Conservation (phyloP, 2,329 filamentous ascomycete species). For the Epichloe festucae region DNA sequence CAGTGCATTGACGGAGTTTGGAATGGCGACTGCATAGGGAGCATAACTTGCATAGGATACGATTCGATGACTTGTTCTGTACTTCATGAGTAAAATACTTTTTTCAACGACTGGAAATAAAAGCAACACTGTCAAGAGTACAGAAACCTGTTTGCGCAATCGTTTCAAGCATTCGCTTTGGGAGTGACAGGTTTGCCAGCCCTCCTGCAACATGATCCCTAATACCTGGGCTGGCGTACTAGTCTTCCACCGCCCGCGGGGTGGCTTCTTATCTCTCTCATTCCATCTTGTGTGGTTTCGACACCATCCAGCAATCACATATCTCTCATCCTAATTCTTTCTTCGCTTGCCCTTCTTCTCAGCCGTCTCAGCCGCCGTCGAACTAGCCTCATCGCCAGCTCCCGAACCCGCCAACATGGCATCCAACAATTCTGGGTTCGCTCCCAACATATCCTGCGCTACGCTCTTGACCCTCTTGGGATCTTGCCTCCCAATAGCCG, state of each 20-base stretch:
- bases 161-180: not conserved
- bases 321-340: constrained; percentile 22
- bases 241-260: not conserved
- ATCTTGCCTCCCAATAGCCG: constrained; percentile 52
- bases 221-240: not conserved
- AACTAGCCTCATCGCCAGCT: constrained; percentile 17
- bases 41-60: not conserved
- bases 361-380: constrained; percentile 21
- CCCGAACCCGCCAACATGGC: constrained; percentile 24
- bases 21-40: not conserved
- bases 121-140: not conserved
- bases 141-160: not conserved
- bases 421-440: constrained; percentile 35
- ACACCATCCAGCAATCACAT: not conserved
- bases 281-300: not conserved
- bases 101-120: too few species aligned
- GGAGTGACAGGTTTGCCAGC: not conserved
- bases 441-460: constrained; percentile 23
- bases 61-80: not conserved
- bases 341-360: constrained; percentile 33
- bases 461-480: constrained; percentile 37
- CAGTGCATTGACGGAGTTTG: constrained; percentile 2
- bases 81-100: not conserved
- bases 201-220: not conserved
- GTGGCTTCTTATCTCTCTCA: not conserved